A percentile compares a stretch with the other conserved stretches of the same genome.
phyloP scores from a whole-genome alignment of 108 stramenopile species.

The Nitzschia sp. region DNA sequence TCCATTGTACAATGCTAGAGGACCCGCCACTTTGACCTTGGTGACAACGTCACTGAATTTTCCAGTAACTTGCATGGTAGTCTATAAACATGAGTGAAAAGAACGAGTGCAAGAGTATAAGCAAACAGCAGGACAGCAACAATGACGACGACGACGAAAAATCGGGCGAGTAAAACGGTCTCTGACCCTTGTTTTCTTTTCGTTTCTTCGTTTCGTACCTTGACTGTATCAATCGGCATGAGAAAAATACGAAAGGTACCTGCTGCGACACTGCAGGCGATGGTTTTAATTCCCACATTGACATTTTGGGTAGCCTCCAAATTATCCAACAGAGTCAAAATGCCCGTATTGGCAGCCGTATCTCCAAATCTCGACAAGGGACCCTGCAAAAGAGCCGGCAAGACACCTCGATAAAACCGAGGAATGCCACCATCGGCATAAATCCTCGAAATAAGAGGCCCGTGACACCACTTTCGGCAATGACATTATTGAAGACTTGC shows the following conservation, averaged over 20 bases:
- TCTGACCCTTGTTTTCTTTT: no score
- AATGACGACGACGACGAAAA: no score
- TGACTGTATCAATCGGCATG: slow-evolving; percentile 91
- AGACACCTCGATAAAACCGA: slow-evolving; percentile 94
- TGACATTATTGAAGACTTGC: slow-evolving; percentile 86
- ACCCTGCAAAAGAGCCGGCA: slow-evolving; percentile 91
- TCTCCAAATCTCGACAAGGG: slow-evolving; percentile 97
- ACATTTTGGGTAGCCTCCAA: slow-evolving; percentile 83
- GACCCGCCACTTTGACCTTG: slow-evolving; percentile 89
- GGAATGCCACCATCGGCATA: slow-evolving; percentile 97
- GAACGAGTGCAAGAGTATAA: not conserved
- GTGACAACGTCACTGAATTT: slow-evolving; percentile 84
- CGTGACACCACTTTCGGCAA: slow-evolving; percentile 84
- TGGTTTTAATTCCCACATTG: slow-evolving; percentile 91
- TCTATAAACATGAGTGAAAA: slow-evolving; percentile 13
- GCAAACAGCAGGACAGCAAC: not conserved
- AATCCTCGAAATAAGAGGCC: slow-evolving; percentile 97
- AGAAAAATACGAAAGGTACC: slow-evolving; percentile 94
- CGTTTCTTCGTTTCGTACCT: slow-evolving; percentile 37
- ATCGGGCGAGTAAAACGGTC: no score
- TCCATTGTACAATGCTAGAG: slow-evolving; percentile 91
- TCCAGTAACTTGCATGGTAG: slow-evolving; percentile 97
- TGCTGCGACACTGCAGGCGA: slow-evolving; percentile 79
- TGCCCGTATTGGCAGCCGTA: slow-evolving; percentile 96
- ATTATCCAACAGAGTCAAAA: slow-evolving; percentile 84